Evolutionary conservation across 495 filamentous ascomycete genomes (phyloP), one percentile per base, ranked within the genome.

Genomic region (Lepraria neglecta): DNA sequence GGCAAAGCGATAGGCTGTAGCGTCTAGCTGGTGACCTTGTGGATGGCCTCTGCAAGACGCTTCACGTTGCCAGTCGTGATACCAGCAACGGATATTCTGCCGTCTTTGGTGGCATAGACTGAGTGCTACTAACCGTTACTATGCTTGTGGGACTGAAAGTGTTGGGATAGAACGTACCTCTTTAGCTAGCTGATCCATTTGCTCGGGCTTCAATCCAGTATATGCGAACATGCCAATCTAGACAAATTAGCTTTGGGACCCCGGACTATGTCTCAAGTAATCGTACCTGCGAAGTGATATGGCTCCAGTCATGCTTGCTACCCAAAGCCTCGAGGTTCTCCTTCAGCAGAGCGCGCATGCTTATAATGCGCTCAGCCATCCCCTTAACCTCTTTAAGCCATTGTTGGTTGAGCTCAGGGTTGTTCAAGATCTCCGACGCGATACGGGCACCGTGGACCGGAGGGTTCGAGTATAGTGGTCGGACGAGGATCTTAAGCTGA

Each of bases 211-310:
- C 71, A 98, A 77, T 54, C 94, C 94, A 38, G 94, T 98, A 80
- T 94, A 98, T 67, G 92, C 92, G 71, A 98, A 98, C 94, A 98
- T 98, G 77, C 94, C 94, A 66, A 98, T 98, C 78, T 88, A 48
- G 43, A 48, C n/a, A 38, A n/a, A 45, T 69, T 42, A 65, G 61
- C 24, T 27, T 57, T n/a, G 60, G 12, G 52, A 21, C 52, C 42
- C 42, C 28, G 30, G 33, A 15, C 10, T 56, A 11, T 4, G 14
- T 12, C 15, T 7, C 12, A 33, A 14, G 0, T 33, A n/a, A 40
- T 31, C 21, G 30, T 70, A 80, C 77, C 82, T 92, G 92, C 73
- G 81, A 90, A 58, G 94, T 98, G 77, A 98, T 98, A 80, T 98
- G 94, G 75, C 85, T 87, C 94, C 94, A 98, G 77, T 96, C 89